These are phyloP conservation scores for Clarireedia paspali DNA, from an alignment of 2,329 filamentous ascomycete genomes.

Conservation along the genomic window DNA sequence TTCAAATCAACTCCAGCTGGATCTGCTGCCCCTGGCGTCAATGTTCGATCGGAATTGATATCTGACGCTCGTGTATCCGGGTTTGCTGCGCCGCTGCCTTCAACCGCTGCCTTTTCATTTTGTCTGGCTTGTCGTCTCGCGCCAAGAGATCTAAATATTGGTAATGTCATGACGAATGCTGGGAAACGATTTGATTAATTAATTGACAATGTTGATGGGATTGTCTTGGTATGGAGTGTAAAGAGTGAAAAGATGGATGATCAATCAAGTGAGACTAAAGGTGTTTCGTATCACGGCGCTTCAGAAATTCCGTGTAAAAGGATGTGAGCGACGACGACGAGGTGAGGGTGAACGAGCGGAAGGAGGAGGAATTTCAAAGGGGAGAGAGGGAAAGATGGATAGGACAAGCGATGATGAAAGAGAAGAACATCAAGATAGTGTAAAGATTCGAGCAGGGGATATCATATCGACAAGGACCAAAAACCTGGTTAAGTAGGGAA, in stretches of 20 bases:
- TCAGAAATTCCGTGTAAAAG: background rate
- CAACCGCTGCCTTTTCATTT: constrained; percentile 10
- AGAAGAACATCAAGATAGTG: too few species aligned
- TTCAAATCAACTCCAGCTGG: constrained; percentile 32
- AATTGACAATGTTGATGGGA: background rate
- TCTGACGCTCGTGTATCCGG: constrained; percentile 4
- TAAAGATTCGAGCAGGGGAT: too few species aligned
- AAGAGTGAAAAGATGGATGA: background rate
- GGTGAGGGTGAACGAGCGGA: background rate
- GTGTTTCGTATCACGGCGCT: background rate
- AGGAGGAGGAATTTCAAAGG: too few species aligned
- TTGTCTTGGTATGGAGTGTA: background rate
- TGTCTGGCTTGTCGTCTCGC: constrained; percentile 14
- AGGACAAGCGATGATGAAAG: too few species aligned
- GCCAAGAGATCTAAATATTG: constrained; percentile 25
- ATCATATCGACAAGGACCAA: too few species aligned
- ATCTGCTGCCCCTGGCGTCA: constrained; percentile 19
- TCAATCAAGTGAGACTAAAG: background rate
- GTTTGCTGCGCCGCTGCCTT: background rate
- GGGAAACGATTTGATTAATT: background rate
- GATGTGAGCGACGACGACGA: background rate
- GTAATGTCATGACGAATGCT: constrained; percentile 22
- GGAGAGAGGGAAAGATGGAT: too few species aligned
- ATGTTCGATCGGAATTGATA: constrained; percentile 17
- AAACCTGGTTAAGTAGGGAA: too few species aligned